Percentiles rank a stretch among this genome's conserved stretches.
These are phyloP conservation scores for Lentinus tigrinus DNA, from an alignment of 768 basidiomycete genomes.

Conservation along the genomic window DNA sequence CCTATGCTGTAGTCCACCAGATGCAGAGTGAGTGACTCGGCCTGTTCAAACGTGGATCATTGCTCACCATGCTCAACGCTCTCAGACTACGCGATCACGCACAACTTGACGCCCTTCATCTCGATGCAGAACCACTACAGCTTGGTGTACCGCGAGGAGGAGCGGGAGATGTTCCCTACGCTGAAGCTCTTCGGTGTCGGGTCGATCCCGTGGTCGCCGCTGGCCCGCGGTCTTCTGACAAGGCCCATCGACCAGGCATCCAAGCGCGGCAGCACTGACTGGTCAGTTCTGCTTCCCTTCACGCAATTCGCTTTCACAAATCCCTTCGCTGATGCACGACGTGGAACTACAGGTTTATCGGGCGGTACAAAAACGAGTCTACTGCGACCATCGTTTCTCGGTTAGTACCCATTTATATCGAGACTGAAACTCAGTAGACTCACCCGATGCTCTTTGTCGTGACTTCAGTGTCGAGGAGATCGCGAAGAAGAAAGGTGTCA, in stretches of 20 bases:
- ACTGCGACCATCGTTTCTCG: neutral
- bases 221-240: conserved; percentile 34
- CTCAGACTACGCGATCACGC: conserved; percentile 40
- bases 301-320: neutral
- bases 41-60: neutral
- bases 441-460: neutral
- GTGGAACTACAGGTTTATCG: conserved; percentile 2
- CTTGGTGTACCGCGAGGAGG: conserved; percentile 60
- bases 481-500: conserved; percentile 38
- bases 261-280: conserved; percentile 14
- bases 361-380: conserved; percentile 6
- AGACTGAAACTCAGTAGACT: too few relatives aligned
- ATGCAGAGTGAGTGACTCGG: conserved; percentile 33
- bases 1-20: neutral
- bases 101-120: conserved; percentile 52
- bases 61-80: neutral
- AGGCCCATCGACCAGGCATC: conserved; percentile 28
- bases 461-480: conserved; percentile 37
- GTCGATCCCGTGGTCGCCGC: conserved; percentile 40
- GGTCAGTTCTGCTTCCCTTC: too few relatives aligned
- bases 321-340: neutral
- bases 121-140: conserved; percentile 67
- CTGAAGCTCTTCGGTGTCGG: conserved; percentile 37
- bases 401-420: neutral
- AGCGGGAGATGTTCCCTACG: conserved; percentile 55